Percentiles rank a stretch among this genome's conserved stretches.
These are phyloP conservation scores for Pseudogymnoascus sp. DNA, from an alignment of 2,329 filamentous ascomycete species.

Conservation along the genomic window DNA sequence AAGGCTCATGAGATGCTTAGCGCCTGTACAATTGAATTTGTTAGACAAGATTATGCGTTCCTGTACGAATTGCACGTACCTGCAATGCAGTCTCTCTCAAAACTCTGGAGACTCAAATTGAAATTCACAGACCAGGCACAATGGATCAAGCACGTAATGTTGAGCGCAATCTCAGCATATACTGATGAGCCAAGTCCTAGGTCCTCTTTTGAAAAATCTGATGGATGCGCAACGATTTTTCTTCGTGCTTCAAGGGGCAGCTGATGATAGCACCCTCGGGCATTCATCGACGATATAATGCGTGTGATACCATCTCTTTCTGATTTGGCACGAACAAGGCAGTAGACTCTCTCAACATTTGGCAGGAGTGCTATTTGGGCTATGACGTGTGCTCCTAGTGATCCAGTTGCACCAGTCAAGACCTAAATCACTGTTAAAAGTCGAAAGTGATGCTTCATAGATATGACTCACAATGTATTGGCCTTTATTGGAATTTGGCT, in stretches of 20 bases:
- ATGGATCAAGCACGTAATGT: conserved; percentile 40
- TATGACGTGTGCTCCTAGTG: conserved; percentile 52
- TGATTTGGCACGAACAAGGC: conserved; percentile 37
- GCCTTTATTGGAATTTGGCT: conserved; percentile 5
- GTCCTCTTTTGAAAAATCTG: conserved; percentile 32
- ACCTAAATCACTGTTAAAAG: conserved; percentile 28
- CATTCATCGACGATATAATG: conserved; percentile 29
- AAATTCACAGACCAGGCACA: conserved; percentile 32
- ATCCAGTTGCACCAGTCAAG: conserved; percentile 58
- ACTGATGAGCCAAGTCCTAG: conserved; percentile 31
- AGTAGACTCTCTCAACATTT: conserved; percentile 45
- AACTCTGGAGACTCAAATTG: background rate
- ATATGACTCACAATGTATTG: conserved; percentile 17
- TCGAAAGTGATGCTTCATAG: background rate
- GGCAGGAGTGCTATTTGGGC: conserved; percentile 50
- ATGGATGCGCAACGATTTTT: conserved; percentile 31
- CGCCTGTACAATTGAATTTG: background rate
- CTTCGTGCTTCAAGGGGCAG: conserved; percentile 19
- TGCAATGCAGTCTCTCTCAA: conserved; percentile 8
- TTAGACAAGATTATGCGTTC: background rate
- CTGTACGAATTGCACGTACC: background rate
- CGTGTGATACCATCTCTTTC: conserved; percentile 27
- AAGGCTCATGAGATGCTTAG: conserved; percentile 10
- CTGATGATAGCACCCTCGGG: conserved; percentile 30
- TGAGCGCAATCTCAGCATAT: background rate